Percentiles rank a stretch among this genome's conserved stretches.
Evolutionary conservation across 108 stramenopile species (phyloP).

Genomic region (Mayamaea pseudoterrestris): DNA sequence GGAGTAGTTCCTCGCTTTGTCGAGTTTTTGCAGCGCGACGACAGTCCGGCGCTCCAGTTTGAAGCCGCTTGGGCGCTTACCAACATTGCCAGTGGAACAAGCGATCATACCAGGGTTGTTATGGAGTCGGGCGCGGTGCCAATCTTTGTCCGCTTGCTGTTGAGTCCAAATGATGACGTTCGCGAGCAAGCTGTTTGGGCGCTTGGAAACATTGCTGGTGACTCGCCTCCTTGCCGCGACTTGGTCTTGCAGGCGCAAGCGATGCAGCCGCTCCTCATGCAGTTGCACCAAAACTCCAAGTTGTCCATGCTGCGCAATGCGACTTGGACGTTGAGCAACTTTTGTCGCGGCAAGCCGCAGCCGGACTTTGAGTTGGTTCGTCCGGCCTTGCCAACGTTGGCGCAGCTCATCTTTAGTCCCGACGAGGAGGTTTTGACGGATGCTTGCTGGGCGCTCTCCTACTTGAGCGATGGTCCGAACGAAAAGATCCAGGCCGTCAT

Average conservation of each 20-base stretch:
- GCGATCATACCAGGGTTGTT: slow-evolving; percentile 95
- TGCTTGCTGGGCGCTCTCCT: slow-evolving; percentile 97
- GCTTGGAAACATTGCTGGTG: slow-evolving; percentile 98
- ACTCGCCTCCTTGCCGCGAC: slow-evolving; percentile 93
- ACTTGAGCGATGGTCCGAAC: slow-evolving; percentile 93
- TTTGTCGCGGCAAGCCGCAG: slow-evolving; percentile 98
- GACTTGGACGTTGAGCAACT: slow-evolving; percentile 98
- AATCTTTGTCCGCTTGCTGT: slow-evolving; percentile 87
- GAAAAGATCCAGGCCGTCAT: slow-evolving; percentile 98
- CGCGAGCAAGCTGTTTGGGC: slow-evolving; percentile 99
- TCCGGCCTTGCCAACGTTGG: slow-evolving; percentile 82
- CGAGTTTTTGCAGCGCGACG: slow-evolving; percentile 85
- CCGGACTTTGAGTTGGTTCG: slow-evolving; percentile 91
- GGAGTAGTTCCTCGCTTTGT: slow-evolving; percentile 96
- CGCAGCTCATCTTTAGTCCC: slow-evolving; percentile 86
- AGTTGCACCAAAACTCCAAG: slow-evolving; percentile 85
- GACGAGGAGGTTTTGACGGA: slow-evolving; percentile 98
- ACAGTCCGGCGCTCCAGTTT: slow-evolving; percentile 94
- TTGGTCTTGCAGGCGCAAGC: slow-evolving; percentile 86
- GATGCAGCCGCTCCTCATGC: slow-evolving; percentile 89
- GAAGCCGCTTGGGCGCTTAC: slow-evolving; percentile 99
- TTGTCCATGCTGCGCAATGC: slow-evolving; percentile 96
- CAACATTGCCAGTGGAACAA: slow-evolving; percentile 96
- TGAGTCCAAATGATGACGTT: slow-evolving; percentile 92
- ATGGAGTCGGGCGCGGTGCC: slow-evolving; percentile 97